Base-by-base conservation (phyloP, 1,284 basidiomycete species). In the Blastosporella zonata region DNA sequence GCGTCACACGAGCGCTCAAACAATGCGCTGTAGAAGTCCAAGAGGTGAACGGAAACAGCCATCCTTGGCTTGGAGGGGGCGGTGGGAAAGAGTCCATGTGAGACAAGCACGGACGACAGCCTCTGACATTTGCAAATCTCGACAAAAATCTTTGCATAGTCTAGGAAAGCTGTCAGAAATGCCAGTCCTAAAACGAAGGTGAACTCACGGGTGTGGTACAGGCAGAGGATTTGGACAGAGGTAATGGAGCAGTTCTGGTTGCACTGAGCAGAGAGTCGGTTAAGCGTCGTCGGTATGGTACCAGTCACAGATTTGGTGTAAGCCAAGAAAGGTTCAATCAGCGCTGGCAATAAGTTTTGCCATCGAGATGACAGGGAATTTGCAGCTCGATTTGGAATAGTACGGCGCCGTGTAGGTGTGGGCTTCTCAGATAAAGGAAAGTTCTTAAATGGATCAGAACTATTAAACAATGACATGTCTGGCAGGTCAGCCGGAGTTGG, bases 41-140 rank as follows among this genome's bases (percentile, higher is more conserved):
- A 25, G 10, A 43, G 23, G 20, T 27, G 23, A 25, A 40, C 25
- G 2, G 23, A 40, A 13, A 62, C 29, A 1, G 60, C 56, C 40
- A 56, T 58, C 1, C 54, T 40, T 8, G 56, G 51, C 25, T 58
- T 46, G 2, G 44, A 47, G 5, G 59, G 58, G 21, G 59, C 46
- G n/a, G 57, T 57, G 15, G 57, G 61, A 43, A 62, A 62, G 15
- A 60, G 43, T 17, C 59, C 58, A 46, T 58, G 28, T 3, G 6
- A 13, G 12, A 59, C 43, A 3, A 62, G 54, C 6, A 53, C 41
- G 22, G 56, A 50, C 1, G 42, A 10, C 7, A 43, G 42, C 9
- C 10, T 15, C n/a, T 31, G 27, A 20, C 40, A 42, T 8, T 42
- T 10, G 25, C 40, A 42, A 17, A n/a, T 18, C 2, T 33, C 5